phyloP scores from a whole-genome alignment of 139 green algal genomes.

The Eudorina sp. region DNA sequence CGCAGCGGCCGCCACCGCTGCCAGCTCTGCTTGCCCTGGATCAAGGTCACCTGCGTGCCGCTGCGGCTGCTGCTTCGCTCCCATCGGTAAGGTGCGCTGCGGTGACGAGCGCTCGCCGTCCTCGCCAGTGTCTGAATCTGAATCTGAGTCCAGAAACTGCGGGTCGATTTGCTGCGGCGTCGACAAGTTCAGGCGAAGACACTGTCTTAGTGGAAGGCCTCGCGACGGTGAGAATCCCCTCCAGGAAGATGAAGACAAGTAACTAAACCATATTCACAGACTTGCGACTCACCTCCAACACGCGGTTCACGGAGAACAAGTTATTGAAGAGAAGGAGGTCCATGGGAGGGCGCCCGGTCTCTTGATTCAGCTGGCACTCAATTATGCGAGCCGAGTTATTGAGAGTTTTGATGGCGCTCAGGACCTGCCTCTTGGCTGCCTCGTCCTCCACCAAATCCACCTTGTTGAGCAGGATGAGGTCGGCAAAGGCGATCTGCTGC shows the following conservation, averaged over 20 bases:
- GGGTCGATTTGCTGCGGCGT: slow-evolving; percentile 74
- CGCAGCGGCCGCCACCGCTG: neutral
- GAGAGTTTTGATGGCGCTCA: slow-evolving; percentile 69
- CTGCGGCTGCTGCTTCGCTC: neutral
- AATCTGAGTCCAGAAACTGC: slow-evolving; percentile 79
- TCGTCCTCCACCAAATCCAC: slow-evolving; percentile 74
- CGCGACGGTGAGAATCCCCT: no score
- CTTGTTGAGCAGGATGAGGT: slow-evolving; percentile 94
- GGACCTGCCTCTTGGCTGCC: slow-evolving; percentile 62
- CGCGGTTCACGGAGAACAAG: slow-evolving; percentile 79
- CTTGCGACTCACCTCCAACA: slow-evolving; percentile 61
- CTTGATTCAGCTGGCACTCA: slow-evolving; percentile 76
- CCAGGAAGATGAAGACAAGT: no score
- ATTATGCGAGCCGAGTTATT: slow-evolving; percentile 81
- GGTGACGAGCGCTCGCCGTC: slow-evolving; percentile 9
- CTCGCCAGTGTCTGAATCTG: slow-evolving; percentile 25
- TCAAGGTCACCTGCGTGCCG: neutral
- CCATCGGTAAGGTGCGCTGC: no score
- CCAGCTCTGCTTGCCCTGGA: neutral
- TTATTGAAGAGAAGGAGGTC: slow-evolving; percentile 78
- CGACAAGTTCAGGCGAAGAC: neutral
- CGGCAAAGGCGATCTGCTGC: slow-evolving; percentile 91
- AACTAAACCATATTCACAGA: neutral
- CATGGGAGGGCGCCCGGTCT: slow-evolving; percentile 51
- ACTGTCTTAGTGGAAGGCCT: no score